Percentiles rank a stretch among this genome's conserved stretches.
Evolutionary conservation across 2,329 filamentous ascomycete species (phyloP).

Genomic region (Cordyceps farinosa): DNA sequence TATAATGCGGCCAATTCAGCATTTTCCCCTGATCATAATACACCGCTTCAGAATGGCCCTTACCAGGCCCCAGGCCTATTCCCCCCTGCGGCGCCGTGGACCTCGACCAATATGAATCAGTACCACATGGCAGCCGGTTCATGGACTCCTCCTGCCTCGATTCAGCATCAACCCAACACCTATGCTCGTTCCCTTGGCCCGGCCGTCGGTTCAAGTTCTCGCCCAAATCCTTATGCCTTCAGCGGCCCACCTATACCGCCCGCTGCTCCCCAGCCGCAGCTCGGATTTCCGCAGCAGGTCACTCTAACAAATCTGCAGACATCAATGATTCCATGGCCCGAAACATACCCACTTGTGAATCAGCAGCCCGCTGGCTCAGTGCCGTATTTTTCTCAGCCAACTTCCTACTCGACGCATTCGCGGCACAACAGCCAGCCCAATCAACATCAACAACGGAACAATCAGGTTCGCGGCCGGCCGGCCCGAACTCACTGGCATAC

Average conservation of each 20-base stretch:
- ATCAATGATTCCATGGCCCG: not conserved
- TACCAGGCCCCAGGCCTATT: not conserved
- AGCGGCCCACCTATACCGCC: not conserved
- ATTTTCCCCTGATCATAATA: not conserved
- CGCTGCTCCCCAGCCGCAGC: not conserved
- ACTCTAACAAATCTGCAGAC: not conserved
- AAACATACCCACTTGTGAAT: not conserved
- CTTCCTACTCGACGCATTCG: not conserved
- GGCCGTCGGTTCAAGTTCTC: not conserved
- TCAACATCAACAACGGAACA: not conserved
- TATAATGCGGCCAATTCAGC: not conserved
- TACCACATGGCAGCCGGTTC: not conserved
- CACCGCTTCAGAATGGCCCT: not conserved
- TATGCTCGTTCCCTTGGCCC: not conserved
- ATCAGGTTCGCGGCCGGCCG: not conserved
- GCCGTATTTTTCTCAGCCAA: not conserved
- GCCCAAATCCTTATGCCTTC: not conserved
- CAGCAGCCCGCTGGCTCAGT: not conserved
- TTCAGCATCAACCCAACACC: not conserved
- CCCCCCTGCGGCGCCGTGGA: not conserved
- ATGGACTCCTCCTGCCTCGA: not conserved
- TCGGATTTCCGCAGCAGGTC: not conserved
- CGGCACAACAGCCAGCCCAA: not conserved
- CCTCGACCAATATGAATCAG: not conserved
- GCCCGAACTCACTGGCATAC: not conserved